Evolutionary conservation across 257 asterid species (phyloP).

Genomic region (Solanum pinnatisectum): DNA sequence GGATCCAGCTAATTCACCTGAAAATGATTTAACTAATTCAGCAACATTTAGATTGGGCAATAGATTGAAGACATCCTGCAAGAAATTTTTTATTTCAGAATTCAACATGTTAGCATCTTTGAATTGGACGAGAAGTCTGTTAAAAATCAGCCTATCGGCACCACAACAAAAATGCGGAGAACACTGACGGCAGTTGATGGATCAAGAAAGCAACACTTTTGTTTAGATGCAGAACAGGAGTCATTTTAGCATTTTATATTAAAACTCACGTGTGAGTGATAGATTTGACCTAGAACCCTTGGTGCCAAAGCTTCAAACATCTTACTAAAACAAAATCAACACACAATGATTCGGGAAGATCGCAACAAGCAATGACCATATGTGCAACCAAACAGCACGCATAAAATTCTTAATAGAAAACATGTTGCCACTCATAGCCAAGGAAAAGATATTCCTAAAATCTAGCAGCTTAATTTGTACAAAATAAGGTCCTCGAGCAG

Average conservation of each 20-base stretch:
- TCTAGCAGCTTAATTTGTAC: background rate
- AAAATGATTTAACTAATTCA: conserved; percentile 72
- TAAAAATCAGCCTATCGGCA: background rate
- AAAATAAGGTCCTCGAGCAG: background rate
- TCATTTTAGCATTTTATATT: background rate
- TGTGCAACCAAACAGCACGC: background rate
- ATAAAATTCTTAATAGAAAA: background rate
- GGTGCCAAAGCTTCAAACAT: background rate
- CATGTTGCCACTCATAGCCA: background rate
- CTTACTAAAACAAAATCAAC: background rate
- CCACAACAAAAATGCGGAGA: background rate
- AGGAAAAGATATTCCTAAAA: background rate
- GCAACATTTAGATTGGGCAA: conserved; percentile 85
- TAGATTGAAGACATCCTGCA: conserved; percentile 83
- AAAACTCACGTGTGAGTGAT: background rate
- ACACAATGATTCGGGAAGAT: background rate
- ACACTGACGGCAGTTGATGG: background rate
- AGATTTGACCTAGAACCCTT: background rate
- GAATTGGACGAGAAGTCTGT: background rate
- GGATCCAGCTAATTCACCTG: conserved; percentile 37
- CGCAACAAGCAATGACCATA: background rate
- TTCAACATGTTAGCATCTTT: background rate
- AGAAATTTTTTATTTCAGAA: background rate
- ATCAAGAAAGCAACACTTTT: background rate
- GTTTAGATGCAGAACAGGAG: background rate